Percentiles rank a stretch among this genome's conserved stretches.
Evolutionary conservation across 495 filamentous ascomycete species (phyloP).

Genomic region (Venustampulla echinocandica): DNA sequence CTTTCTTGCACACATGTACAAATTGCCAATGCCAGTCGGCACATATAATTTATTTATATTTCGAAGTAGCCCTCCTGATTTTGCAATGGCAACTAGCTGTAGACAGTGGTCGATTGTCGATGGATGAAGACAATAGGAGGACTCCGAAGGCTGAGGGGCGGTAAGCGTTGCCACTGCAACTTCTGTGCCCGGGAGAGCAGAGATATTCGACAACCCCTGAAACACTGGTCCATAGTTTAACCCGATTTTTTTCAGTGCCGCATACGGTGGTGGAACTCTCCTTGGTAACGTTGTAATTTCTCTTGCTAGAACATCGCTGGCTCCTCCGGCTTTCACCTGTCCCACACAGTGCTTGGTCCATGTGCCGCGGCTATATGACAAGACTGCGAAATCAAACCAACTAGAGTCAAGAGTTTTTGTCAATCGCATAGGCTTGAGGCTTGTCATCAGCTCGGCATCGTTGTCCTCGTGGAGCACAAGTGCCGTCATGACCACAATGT

Average conservation of each 20-base stretch:
- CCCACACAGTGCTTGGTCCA: slow-evolving; percentile 30
- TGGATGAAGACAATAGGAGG: neutral
- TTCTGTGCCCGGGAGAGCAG: neutral
- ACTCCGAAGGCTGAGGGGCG: neutral
- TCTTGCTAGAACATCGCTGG: neutral
- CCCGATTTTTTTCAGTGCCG: neutral
- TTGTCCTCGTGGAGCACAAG: slow-evolving; percentile 20
- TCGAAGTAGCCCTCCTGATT: slow-evolving; percentile 24
- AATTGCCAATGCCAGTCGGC: slow-evolving; percentile 29
- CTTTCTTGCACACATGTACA: slow-evolving; percentile 19
- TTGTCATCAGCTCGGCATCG: slow-evolving; percentile 30
- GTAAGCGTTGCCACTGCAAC: neutral
- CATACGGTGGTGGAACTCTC: neutral
- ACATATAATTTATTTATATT: slow-evolving; percentile 29
- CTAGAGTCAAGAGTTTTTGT: slow-evolving; percentile 29
- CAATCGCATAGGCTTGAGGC: slow-evolving; percentile 27
- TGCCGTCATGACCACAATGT: neutral
- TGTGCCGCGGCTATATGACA: slow-evolving; percentile 28
- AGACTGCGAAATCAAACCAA: slow-evolving; percentile 41
- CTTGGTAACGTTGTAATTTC: neutral
- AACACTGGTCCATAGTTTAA: slow-evolving; percentile 22
- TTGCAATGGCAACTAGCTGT: slow-evolving; percentile 24
- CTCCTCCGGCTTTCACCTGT: neutral
- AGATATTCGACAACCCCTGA: neutral
- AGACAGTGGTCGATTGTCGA: neutral